Conservation (phyloP, 768 basidiomycete genomes). For the Xerocomellus intermedius region DNA sequence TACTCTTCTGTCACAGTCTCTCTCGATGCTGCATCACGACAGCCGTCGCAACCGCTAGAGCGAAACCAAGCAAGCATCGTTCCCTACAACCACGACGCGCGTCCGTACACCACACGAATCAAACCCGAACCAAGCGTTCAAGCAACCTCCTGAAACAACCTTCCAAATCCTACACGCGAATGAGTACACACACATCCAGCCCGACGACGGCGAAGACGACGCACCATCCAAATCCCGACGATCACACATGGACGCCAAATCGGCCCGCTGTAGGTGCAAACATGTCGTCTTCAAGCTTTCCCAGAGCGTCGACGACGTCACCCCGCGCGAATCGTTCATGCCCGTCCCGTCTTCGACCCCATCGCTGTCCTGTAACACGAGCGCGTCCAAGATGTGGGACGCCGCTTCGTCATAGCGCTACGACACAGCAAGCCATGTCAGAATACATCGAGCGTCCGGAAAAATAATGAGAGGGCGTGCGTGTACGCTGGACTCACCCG, state of each 20-base stretch:
- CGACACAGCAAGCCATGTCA: background rate
- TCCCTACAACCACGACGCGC: background rate
- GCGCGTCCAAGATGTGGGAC: conserved; percentile 82
- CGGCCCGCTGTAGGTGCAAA: conserved; percentile 73
- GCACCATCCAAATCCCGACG: conserved; percentile 64
- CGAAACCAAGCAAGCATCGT: background rate
- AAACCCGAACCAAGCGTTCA: background rate
- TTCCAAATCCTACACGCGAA: conserved; percentile 12
- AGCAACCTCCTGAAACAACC: conserved; percentile 5
- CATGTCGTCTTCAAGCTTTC: conserved; percentile 83
- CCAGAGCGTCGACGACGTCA: conserved; percentile 81
- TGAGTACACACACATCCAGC: background rate
- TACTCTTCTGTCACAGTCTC: background rate
- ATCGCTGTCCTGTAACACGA: conserved; percentile 87
- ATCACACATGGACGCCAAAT: conserved; percentile 75
- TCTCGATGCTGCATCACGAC: background rate
- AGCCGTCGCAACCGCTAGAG: background rate
- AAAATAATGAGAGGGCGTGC: background rate
- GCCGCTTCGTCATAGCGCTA: conserved; percentile 87
- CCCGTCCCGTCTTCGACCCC: conserved; percentile 49
- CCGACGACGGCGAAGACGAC: conserved; percentile 10
- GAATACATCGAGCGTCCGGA: conserved; percentile 1
- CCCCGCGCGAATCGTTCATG: conserved; percentile 56
- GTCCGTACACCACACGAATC: background rate
- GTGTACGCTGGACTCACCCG: conserved; percentile 45